A percentile compares a stretch with the other conserved stretches of the same genome.
phyloP scores from a whole-genome alignment of 371 early-diverging fungal species.

The Mucor mucedo region DNA sequence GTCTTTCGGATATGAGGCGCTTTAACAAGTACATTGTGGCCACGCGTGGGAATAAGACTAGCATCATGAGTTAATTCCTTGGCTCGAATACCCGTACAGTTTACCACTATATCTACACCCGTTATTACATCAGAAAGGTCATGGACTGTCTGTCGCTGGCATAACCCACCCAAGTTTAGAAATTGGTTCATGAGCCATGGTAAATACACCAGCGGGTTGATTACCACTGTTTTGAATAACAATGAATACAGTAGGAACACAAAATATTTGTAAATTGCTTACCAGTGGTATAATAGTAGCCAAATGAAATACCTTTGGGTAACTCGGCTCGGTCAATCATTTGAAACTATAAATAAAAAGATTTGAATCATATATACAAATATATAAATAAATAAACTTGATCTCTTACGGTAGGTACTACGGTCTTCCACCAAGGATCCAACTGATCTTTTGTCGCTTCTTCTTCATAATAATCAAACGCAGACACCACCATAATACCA shows the following conservation, averaged over 20 bases:
- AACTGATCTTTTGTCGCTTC: constrained; percentile 35
- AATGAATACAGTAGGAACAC: background rate
- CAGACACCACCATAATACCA: constrained; percentile 38
- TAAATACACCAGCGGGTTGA: constrained; percentile 66
- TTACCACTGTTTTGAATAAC: constrained; percentile 28
- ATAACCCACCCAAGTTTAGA: constrained; percentile 58
- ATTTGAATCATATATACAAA: background rate
- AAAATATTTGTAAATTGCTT: background rate
- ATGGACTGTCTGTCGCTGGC: constrained; percentile 38
- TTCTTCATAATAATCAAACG: constrained; percentile 48
- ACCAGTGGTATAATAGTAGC: constrained; percentile 60
- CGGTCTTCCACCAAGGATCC: constrained; percentile 57
- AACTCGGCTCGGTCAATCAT: constrained; percentile 42
- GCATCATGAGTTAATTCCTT: constrained; percentile 65
- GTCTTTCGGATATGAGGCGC: constrained; percentile 67
- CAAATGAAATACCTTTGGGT: constrained; percentile 48
- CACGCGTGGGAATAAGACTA: constrained; percentile 64
- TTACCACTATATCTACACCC: constrained; percentile 61
- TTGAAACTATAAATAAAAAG: constrained; percentile 29
- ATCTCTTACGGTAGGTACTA: constrained; percentile 54
- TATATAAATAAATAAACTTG: background rate
- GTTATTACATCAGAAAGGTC: constrained; percentile 51
- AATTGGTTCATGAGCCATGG: constrained; percentile 63
- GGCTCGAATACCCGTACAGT: constrained; percentile 72
- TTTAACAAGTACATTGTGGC: constrained; percentile 69